These are phyloP conservation scores for Chenopodium berlandieri DNA, from an alignment of 148 eudicot species.

Conservation along the genomic window DNA sequence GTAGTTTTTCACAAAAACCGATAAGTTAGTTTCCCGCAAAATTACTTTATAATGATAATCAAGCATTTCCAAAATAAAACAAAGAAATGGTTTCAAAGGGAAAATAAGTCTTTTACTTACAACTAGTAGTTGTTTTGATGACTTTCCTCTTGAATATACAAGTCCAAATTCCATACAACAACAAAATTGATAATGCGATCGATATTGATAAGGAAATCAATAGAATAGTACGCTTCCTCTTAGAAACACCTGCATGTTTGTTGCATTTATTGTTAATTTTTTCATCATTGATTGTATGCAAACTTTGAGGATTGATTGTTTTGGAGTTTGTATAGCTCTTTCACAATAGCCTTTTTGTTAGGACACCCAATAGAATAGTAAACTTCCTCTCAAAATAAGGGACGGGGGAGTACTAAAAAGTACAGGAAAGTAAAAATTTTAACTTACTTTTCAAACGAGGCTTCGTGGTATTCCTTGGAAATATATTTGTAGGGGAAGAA, in stretches of 20 bases:
- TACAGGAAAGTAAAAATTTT: background rate
- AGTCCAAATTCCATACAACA: background rate
- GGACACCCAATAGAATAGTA: too few species aligned
- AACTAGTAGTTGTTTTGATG: background rate
- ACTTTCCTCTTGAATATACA: constrained; percentile 1
- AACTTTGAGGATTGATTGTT: background rate
- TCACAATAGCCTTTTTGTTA: too few species aligned
- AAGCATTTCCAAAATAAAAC: too few species aligned
- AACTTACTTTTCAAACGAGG: background rate
- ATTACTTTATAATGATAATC: too few species aligned
- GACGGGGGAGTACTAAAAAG: too few species aligned
- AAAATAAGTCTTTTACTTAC: background rate
- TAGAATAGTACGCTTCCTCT: background rate
- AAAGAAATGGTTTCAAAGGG: too few species aligned
- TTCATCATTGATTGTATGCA: background rate
- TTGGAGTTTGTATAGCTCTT: too few species aligned
- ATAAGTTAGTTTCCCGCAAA: too few species aligned
- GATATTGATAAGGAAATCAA: background rate
- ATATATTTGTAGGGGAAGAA: background rate
- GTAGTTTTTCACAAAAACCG: too few species aligned
- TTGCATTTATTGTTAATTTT: background rate
- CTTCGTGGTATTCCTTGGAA: background rate
- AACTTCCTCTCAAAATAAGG: too few species aligned
- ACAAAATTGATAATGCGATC: background rate
- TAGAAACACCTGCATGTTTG: background rate